Percentiles rank a stretch among this genome's conserved stretches.
phyloP scores from a whole-genome alignment of 805 yeast species.

The Wickerhamiella spandovensis region DNA sequence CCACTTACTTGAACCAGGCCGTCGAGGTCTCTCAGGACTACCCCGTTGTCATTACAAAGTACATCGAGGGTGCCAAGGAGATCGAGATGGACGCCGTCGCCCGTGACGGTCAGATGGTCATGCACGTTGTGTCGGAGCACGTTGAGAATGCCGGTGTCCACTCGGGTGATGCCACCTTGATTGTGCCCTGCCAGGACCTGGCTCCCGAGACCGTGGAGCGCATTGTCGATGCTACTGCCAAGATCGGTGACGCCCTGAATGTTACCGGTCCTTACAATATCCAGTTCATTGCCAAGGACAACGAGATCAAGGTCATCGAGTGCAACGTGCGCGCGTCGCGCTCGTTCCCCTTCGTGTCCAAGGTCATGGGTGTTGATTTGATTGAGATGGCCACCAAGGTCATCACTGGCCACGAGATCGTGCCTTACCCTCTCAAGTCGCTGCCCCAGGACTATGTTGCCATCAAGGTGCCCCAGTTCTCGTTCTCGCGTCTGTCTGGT shows the following conservation, averaged over 20 bases:
- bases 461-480: constrained; percentile 92
- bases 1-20: constrained; percentile 79
- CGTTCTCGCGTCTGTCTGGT: constrained; percentile 92
- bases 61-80: constrained; percentile 93
- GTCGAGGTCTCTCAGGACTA: constrained; percentile 95
- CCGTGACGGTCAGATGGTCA: constrained; percentile 78
- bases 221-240: constrained; percentile 90
- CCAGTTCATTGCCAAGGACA: constrained; percentile 91
- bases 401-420: constrained; percentile 72
- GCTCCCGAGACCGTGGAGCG: constrained; percentile 82
- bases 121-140: constrained; percentile 97
- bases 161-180: constrained; percentile 96
- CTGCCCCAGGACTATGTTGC: constrained; percentile 93
- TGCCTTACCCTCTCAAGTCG: constrained; percentile 80
- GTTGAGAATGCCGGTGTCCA: constrained; percentile 99
- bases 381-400: constrained; percentile 97
- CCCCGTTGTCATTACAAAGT: constrained; percentile 95
- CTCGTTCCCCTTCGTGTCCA: constrained; percentile 96
- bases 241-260: constrained; percentile 86
- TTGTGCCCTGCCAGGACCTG: constrained; percentile 93
- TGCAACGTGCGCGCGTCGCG: constrained; percentile 99
- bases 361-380: constrained; percentile 91
- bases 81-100: constrained; percentile 99
- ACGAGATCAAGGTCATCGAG: constrained; percentile 93
- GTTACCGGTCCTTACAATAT: constrained; percentile 97